phyloP scores from a whole-genome alignment of 306 rosid genomes.

The Ammopiptanthus mongolicus region DNA sequence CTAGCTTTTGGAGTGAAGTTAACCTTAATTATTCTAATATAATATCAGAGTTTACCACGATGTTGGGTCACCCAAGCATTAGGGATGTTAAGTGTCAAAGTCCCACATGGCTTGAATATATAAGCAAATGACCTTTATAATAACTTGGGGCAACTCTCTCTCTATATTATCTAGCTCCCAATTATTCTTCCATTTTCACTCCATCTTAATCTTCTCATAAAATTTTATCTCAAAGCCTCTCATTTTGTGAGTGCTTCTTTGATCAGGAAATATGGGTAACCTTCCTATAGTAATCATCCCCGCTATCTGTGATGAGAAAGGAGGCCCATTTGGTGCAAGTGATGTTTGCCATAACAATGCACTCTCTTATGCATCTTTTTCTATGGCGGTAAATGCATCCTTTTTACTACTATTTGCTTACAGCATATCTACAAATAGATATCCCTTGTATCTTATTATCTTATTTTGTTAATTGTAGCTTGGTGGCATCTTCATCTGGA shows the following conservation, averaged over 20 bases:
- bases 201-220: background rate
- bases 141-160: too few relatives aligned
- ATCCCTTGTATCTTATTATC: background rate
- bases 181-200: background rate
- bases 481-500: constrained; percentile 86
- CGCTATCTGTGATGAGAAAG: constrained; percentile 69
- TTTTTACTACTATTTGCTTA: background rate
- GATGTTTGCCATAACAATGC: constrained; percentile 43
- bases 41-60: too few relatives aligned
- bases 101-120: too few relatives aligned
- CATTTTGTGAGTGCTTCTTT: background rate
- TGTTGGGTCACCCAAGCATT: too few relatives aligned
- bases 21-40: too few relatives aligned
- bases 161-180: too few relatives aligned
- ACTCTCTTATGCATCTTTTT: constrained; percentile 81
- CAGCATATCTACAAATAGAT: background rate
- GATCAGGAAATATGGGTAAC: constrained; percentile 88
- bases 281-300: constrained; percentile 74
- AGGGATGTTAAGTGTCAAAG: too few relatives aligned
- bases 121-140: too few relatives aligned
- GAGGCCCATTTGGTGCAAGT: constrained; percentile 68
- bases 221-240: background rate
- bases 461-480: constrained; percentile 45
- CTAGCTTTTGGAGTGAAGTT: too few relatives aligned
- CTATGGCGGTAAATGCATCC: constrained; percentile 73